phyloP scores from a whole-genome alignment of 768 basidiomycete species.

The Hebeloma cylindrosporum region DNA sequence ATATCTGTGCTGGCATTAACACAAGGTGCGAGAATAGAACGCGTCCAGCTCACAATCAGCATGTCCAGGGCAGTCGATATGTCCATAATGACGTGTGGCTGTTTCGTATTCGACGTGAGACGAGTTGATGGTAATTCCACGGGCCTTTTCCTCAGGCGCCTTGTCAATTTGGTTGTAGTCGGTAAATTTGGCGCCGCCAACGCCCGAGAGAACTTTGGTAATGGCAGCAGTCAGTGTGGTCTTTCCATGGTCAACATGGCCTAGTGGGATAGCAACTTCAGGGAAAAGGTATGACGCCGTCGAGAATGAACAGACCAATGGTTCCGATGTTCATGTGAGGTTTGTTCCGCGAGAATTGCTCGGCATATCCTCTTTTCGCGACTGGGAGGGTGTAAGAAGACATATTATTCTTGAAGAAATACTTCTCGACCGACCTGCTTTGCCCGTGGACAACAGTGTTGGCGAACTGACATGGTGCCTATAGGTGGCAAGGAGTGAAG shows the following conservation, averaged over 20 bases:
- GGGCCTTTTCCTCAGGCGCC: conserved; percentile 98
- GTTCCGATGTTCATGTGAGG: conserved; percentile 97
- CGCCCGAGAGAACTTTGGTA: conserved; percentile 84
- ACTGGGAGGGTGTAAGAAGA: conserved; percentile 31
- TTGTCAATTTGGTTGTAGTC: conserved; percentile 98
- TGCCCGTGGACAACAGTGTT: conserved; percentile 24
- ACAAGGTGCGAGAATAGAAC: conserved; percentile 6
- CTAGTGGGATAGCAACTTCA: conserved; percentile 34
- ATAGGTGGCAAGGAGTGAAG: conserved; percentile 36
- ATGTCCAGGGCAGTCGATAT: conserved; percentile 97
- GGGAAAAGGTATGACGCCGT: neutral
- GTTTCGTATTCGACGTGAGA: conserved; percentile 99
- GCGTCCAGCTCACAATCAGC: conserved; percentile 72
- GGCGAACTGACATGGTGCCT: conserved; percentile 32
- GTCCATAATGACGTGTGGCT: conserved; percentile 84
- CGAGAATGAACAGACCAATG: conserved; percentile 56
- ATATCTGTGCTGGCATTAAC: conserved; percentile 55
- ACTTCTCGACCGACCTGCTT: conserved; percentile 29
- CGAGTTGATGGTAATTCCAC: conserved; percentile 99
- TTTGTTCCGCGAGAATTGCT: conserved; percentile 72
- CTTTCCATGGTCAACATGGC: conserved; percentile 98
- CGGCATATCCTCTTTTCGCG: conserved; percentile 72
- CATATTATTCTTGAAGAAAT: conserved; percentile 3
- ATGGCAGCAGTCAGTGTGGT: conserved; percentile 96
- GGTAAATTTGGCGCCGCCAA: conserved; percentile 82